These are phyloP conservation scores for Pichia insulana DNA, from an alignment of 805 yeast species.

Conservation along the genomic window DNA sequence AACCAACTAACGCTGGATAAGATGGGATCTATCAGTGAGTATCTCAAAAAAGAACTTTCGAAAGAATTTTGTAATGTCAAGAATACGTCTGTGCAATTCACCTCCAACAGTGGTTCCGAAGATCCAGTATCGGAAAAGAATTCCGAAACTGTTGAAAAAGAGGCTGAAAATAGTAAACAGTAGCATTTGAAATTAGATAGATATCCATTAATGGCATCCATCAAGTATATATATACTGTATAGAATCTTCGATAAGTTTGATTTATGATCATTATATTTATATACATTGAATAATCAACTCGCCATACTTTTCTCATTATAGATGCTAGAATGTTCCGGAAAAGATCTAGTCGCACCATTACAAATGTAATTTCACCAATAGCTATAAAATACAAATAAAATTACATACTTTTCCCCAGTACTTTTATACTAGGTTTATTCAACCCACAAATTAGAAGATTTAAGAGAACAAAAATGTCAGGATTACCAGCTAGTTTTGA, in stretches of 20 bases:
- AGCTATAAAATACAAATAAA: too few species aligned
- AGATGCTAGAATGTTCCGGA: too few species aligned
- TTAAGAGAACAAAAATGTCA: conserved; percentile 3
- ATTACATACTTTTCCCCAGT: too few species aligned
- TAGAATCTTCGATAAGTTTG: too few species aligned
- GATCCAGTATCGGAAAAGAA: neutral
- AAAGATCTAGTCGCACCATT: too few species aligned
- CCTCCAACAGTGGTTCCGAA: conserved; percentile 13
- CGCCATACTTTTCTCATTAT: too few species aligned
- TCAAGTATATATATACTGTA: too few species aligned
- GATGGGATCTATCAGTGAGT: conserved; percentile 25
- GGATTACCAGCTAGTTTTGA: conserved; percentile 17
- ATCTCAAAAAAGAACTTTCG: conserved; percentile 24
- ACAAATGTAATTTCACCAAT: too few species aligned
- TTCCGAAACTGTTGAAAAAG: neutral
- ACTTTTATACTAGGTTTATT: neutral
- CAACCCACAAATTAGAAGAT: too few species aligned
- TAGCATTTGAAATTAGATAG: too few species aligned
- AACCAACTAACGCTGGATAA: conserved; percentile 25
- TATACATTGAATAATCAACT: too few species aligned
- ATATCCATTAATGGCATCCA: neutral
- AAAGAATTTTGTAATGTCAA: conserved; percentile 28
- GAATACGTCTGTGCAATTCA: conserved; percentile 27
- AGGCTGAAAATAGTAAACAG: neutral
- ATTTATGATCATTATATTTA: too few species aligned